Evolutionary conservation across 116 monocot species (phyloP), one percentile per base, ranked within the genome.

Genomic region (Phalaenopsis hybrid): DNA sequence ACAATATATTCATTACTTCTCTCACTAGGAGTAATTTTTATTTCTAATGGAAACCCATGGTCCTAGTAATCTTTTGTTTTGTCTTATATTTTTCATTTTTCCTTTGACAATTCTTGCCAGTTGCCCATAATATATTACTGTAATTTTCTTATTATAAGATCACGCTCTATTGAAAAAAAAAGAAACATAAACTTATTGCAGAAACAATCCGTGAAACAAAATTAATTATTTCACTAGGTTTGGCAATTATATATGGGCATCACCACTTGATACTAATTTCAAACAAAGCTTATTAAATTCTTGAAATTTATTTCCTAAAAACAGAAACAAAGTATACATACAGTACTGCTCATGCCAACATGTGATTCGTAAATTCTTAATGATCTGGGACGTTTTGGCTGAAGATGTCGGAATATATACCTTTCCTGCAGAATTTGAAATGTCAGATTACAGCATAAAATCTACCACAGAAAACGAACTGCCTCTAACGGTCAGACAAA

Each of bases 301-400:
- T 46, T 2, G 23, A 52, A 44, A 5, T 75, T 75, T 13, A 51
- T 11, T 52, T 28, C 49, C 52, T 6, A 31, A 20, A 52, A 77
- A 12, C 4, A 8, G 17, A 51, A 77, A 45, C 43, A 50, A 44
- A 68, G 79, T 1, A 80, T 17, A 18, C 68, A 78, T 89, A 99
- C 98, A 88, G 88, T 87, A 79, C 98, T 99, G 80, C 98, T 99
- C 98, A 99, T 99, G 77, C 98, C 98, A 81, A 98, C 86, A 89
- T 99, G 98, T 82, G 95, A 89, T 81, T 99, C 98, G 84, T 99
- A 99, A 81, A 99, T 99, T 6, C 98, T 88, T 68, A 99, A 57
- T 74, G 98, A 93, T 58, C 89, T 92, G 51, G 98, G 98, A 79
- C 87, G 84, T 84, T 95, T 93, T 67, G 98, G 98, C 83, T 89